Percentiles rank a stretch among this genome's conserved stretches.
These are phyloP conservation scores for Neofusicoccum cordaticola DNA, from an alignment of 2,329 filamentous ascomycete genomes.

Conservation along the genomic window DNA sequence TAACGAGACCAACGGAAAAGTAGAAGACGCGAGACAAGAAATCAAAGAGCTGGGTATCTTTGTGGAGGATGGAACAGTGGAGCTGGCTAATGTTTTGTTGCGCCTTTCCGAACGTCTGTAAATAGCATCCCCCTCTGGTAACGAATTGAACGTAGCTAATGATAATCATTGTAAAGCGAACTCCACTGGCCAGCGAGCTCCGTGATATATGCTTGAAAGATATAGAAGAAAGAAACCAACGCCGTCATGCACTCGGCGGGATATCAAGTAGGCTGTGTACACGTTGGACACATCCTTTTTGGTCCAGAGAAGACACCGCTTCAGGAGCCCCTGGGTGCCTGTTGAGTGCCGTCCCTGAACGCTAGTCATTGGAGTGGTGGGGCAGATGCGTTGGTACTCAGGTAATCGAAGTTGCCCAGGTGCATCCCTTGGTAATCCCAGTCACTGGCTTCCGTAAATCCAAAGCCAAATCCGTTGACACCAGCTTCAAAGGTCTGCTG, in stretches of 20 bases:
- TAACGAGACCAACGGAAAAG: background rate
- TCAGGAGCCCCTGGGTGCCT: background rate
- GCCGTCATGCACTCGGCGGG: background rate
- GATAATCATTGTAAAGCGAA: background rate
- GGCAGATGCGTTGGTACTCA: constrained; percentile 20
- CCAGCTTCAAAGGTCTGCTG: constrained; percentile 25
- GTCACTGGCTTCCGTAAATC: constrained; percentile 35
- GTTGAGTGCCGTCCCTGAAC: background rate
- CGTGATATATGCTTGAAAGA: background rate
- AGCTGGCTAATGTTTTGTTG: constrained; percentile 2
- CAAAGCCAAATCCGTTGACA: constrained; percentile 22
- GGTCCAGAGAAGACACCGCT: background rate
- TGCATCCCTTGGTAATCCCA: constrained; percentile 32
- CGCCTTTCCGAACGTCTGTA: background rate
- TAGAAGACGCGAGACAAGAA: background rate
- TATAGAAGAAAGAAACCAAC: background rate
- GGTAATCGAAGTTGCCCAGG: constrained; percentile 31
- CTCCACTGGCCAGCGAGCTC: background rate
- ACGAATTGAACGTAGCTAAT: background rate
- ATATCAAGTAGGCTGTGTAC: background rate
- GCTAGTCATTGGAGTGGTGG: background rate
- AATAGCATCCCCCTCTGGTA: background rate
- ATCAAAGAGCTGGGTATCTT: constrained; percentile 19
- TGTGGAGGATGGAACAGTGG: constrained; percentile 17
- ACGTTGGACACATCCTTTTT: background rate